Base-by-base conservation (phyloP, 805 yeast species). In the Vanderwaltozyma polyspora region DNA sequence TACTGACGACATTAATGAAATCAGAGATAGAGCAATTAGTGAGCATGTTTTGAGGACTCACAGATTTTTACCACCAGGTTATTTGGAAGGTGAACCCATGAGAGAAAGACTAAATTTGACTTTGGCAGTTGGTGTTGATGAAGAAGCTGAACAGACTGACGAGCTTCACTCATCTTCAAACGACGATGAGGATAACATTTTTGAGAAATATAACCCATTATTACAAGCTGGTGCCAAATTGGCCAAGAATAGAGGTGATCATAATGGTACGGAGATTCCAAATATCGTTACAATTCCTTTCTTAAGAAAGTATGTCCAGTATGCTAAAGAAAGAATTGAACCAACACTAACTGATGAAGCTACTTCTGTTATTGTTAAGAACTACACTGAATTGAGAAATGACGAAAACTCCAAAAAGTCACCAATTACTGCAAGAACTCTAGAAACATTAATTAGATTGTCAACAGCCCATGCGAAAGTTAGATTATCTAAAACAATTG, bases 391-490 rank as follows among this genome's bases (percentile, higher is more conserved):
- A 10, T 67, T 91, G 44, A 74, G 98, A 64, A 87, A 86, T 55
- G 82, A 79, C 43, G 79, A 77, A 50, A 81, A 77, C 45, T 72
- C 80, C 34, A 71, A 76, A 51, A 87, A 95, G 1, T 79, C 95
- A 1, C 97, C 98, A 25, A 83, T 89, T 45, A 89, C 98, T 2
- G 94, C 97, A n/a, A 82, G 98, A 76, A 91, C 97, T 4, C 67
- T 89, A 46, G 98, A 89, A 60, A 89, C 98, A 0, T 67, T 89
- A 44, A 89, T 89, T 57, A 94, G 98, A 67, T 66, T 89, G 39
- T 69, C 96, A 1, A 83, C 96, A 1, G 97, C 98, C 0, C 97
- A 91, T 59, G 97, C 97, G 9, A 89, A 91, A 57, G 83, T 89
- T n/a, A 71, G 97, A 46, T 65, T 91, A 37, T 80, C 94, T 16